phyloP scores from a whole-genome alignment of 108 stramenopile genomes.

The Cyclotella distinguenda region DNA sequence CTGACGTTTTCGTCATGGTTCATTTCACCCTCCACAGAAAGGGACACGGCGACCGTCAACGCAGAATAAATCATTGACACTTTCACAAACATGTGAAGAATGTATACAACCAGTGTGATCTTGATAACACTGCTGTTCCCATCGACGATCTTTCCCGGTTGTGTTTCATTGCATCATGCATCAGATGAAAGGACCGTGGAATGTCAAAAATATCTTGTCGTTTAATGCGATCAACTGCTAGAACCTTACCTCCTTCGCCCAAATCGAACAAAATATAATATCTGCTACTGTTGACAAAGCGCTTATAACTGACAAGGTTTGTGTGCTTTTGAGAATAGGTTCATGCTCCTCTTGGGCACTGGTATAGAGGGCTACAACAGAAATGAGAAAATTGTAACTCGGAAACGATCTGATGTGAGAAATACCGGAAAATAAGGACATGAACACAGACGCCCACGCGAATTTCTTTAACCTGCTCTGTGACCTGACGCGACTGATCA shows the following conservation, averaged over 20 bases:
- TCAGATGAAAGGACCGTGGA: too few relatives aligned
- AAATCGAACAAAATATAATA: slow-evolving; percentile 21
- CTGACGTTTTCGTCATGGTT: not conserved
- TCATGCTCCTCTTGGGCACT: slow-evolving; percentile 12
- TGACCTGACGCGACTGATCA: not conserved
- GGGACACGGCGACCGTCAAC: slow-evolving; percentile 14
- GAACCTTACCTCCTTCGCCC: slow-evolving; percentile 31
- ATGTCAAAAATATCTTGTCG: not conserved
- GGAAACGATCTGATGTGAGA: slow-evolving; percentile 23
- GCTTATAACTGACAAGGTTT: slow-evolving; percentile 12
- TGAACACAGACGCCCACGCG: slow-evolving; percentile 22
- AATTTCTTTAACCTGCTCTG: slow-evolving; percentile 12
- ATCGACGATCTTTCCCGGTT: slow-evolving; percentile 9
- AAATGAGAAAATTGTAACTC: slow-evolving; percentile 11
- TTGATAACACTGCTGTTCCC: slow-evolving; percentile 13
- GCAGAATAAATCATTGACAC: slow-evolving; percentile 22
- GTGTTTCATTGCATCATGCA: too few relatives aligned
- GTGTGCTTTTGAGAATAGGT: slow-evolving; percentile 7
- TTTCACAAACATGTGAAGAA: slow-evolving; percentile 22
- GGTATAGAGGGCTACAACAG: slow-evolving; percentile 23
- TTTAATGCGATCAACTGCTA: not conserved
- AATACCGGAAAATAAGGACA: slow-evolving; percentile 15
- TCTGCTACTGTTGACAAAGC: slow-evolving; percentile 19
- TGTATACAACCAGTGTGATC: slow-evolving; percentile 24
- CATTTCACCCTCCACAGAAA: not conserved